Percentiles rank a stretch among this genome's conserved stretches.
Conservation (phyloP, 768 basidiomycete species). For the Lanmaoa pseudosensibilis region DNA sequence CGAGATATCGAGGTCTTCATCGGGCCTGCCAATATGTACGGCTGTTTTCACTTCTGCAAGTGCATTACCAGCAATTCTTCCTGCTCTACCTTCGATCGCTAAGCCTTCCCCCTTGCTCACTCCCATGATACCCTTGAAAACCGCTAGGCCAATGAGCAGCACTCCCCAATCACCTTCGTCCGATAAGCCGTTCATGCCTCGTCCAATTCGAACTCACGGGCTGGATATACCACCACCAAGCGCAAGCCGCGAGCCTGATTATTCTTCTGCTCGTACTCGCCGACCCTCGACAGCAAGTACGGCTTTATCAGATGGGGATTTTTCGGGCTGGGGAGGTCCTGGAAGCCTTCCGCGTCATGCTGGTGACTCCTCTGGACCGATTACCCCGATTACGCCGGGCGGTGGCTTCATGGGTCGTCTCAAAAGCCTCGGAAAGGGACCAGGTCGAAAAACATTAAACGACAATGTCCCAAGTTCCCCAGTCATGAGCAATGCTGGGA, state of each 20-base stretch:
- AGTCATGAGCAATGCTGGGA: constrained; percentile 12
- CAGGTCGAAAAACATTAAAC: constrained; percentile 33
- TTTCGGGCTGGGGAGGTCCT: constrained; percentile 42
- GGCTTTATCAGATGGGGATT: constrained; percentile 50
- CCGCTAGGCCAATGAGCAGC: constrained; percentile 29
- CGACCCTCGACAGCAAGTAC: constrained; percentile 45
- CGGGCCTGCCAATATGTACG: constrained; percentile 29
- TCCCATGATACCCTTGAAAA: constrained; percentile 55
- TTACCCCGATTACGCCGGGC: constrained; percentile 50
- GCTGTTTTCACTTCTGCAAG: constrained; percentile 62
- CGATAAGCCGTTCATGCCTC: constrained; percentile 33
- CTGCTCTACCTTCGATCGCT: constrained; percentile 43
- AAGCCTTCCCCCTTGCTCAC: constrained; percentile 57
- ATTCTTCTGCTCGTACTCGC: constrained; percentile 49
- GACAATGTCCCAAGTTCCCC: constrained; percentile 30
- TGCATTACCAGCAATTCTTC: constrained; percentile 66
- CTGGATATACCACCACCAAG: constrained; percentile 37
- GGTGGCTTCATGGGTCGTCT: constrained; percentile 76
- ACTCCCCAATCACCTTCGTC: constrained; percentile 47
- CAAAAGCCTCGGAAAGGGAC: constrained; percentile 68
- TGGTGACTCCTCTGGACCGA: constrained; percentile 34
- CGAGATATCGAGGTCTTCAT: constrained; percentile 28
- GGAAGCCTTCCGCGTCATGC: constrained; percentile 36
- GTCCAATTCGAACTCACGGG: constrained; percentile 45
- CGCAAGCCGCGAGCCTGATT: constrained; percentile 44